phyloP scores from a whole-genome alignment of 83 land plant species.

The Picea abies region DNA sequence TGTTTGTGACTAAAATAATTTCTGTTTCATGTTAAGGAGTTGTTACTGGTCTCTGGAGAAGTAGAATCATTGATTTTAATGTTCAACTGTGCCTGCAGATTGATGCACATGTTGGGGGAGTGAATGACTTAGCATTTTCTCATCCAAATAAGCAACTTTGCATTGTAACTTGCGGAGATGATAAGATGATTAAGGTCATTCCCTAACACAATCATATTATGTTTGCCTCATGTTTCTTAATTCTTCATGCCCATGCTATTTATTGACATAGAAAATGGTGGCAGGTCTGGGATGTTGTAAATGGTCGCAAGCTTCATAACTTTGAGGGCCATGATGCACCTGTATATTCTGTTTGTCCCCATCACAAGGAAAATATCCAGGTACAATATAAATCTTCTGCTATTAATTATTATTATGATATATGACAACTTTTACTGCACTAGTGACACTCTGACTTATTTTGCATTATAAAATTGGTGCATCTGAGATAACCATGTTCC shows the following conservation, averaged over 20 bases:
- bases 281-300: constrained; percentile 77
- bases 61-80: not conserved
- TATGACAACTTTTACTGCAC: not conserved
- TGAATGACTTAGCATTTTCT: constrained; percentile 69
- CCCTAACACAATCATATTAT: not conserved
- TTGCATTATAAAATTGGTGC: not conserved
- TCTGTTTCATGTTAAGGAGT: too few relatives aligned
- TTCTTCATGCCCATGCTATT: not conserved
- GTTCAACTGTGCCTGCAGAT: constrained; percentile 44
- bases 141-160: constrained; percentile 68
- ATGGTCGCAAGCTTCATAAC: constrained; percentile 46
- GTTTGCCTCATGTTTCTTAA: not conserved
- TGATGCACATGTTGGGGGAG: constrained; percentile 79
- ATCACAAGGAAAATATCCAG: constrained; percentile 78
- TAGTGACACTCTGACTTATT: not conserved
- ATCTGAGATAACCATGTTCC: not conserved
- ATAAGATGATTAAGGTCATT: constrained; percentile 62
- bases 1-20: not conserved
- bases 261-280: not conserved
- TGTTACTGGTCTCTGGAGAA: not conserved
- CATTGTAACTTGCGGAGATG: constrained; percentile 72
- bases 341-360: constrained; percentile 77
- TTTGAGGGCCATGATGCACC: constrained; percentile 86
- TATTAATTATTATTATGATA: not conserved
- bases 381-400: constrained; percentile 21